These are phyloP conservation scores for Drechslera avenae DNA, from an alignment of 2,329 filamentous ascomycete species.

Conservation along the genomic window DNA sequence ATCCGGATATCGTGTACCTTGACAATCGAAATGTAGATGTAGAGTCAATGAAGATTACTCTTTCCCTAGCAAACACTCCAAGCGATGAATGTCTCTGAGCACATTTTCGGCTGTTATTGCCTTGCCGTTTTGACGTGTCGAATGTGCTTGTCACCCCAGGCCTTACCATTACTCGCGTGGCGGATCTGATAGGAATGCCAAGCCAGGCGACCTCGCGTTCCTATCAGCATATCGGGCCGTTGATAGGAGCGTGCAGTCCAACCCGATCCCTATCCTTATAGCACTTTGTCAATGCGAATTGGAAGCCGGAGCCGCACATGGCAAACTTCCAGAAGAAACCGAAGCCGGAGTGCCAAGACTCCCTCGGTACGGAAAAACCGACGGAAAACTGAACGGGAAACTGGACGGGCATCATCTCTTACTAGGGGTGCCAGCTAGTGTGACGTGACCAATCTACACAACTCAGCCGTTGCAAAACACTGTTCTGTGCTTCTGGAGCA, in stretches of 20 bases:
- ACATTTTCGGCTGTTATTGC: neutral
- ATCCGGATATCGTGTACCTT: neutral
- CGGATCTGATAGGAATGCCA: slow-evolving; percentile 7
- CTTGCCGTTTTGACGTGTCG: neutral
- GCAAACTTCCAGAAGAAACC: neutral
- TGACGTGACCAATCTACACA: neutral
- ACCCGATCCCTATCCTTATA: neutral
- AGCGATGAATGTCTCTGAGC: neutral
- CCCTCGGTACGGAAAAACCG: neutral
- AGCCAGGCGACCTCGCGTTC: neutral
- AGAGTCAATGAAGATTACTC: neutral
- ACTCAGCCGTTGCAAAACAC: too few relatives aligned
- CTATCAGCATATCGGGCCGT: slow-evolving; percentile 1
- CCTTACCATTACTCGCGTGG: neutral
- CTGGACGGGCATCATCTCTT: neutral
- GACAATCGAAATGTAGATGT: neutral
- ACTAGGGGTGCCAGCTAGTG: neutral
- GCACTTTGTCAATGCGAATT: neutral
- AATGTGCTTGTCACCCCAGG: neutral
- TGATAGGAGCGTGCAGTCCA: neutral
- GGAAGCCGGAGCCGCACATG: neutral
- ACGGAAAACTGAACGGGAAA: slow-evolving; percentile 2
- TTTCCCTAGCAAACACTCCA: neutral
- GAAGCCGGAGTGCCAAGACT: neutral
- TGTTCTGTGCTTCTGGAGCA: too few relatives aligned